These are phyloP conservation scores for Lenzites betulinus DNA, from an alignment of 768 basidiomycete species.

Conservation along the genomic window DNA sequence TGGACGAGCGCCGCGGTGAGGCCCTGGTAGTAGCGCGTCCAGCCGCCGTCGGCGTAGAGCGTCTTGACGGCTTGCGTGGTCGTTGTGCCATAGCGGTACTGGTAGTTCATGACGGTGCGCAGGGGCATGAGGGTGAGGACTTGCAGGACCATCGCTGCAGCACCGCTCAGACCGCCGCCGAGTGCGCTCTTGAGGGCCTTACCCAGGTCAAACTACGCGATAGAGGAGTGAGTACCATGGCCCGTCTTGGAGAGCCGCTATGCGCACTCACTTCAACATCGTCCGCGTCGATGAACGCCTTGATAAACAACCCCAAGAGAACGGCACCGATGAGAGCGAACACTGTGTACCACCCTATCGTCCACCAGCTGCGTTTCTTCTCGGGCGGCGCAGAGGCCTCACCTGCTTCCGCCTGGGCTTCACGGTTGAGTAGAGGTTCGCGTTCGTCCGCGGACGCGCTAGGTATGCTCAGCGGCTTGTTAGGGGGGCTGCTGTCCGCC, in stretches of 20 bases:
- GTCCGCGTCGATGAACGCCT: constrained; percentile 68
- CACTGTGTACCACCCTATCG: constrained; percentile 34
- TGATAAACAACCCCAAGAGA: constrained; percentile 56
- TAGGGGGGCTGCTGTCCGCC: neutral
- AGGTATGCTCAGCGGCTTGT: neutral
- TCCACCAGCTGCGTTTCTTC: constrained; percentile 32
- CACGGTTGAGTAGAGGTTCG: constrained; percentile 23
- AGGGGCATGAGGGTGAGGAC: constrained; percentile 91
- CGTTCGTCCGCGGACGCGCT: constrained; percentile 19
- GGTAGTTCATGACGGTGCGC: constrained; percentile 98
- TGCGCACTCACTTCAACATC: constrained; percentile 57
- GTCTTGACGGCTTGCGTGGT: constrained; percentile 64
- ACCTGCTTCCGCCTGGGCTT: constrained; percentile 9
- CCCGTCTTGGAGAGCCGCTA: neutral
- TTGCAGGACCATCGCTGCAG: constrained; percentile 95
- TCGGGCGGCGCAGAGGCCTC: constrained; percentile 16
- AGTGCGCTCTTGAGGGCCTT: constrained; percentile 79
- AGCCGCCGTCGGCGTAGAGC: constrained; percentile 79
- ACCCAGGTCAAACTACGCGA: constrained; percentile 71
- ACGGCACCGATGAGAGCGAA: constrained; percentile 40
- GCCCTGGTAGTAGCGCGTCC: constrained; percentile 86
- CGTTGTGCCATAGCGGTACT: constrained; percentile 86
- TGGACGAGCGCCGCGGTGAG: constrained; percentile 83
- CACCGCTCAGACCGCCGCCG: constrained; percentile 90
- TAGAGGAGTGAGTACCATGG: neutral